phyloP scores from a whole-genome alignment of 768 basidiomycete species.

The Russula griseocarnosa region DNA sequence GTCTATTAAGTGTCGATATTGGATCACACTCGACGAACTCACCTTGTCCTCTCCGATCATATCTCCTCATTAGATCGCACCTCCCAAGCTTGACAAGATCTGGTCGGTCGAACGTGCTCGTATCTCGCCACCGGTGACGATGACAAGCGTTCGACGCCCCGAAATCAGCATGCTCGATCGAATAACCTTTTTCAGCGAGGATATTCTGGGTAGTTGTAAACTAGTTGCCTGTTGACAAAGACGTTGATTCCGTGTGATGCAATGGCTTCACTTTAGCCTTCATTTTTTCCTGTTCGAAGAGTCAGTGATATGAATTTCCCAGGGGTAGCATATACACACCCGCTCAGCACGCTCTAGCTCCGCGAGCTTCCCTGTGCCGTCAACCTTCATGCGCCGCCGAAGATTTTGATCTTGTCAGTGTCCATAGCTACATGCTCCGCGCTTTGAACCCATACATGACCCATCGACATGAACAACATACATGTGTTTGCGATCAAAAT shows the following conservation, averaged over 20 bases:
- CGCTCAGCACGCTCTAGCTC: slow-evolving; percentile 96
- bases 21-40: slow-evolving; percentile 27
- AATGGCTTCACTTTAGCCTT: slow-evolving; percentile 93
- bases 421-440: slow-evolving; percentile 77
- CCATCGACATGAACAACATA: slow-evolving; percentile 39
- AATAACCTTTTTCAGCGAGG: slow-evolving; percentile 92
- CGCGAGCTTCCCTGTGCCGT: slow-evolving; percentile 92
- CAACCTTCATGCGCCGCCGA: slow-evolving; percentile 93
- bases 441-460: slow-evolving; percentile 5
- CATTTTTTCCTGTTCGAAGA: slow-evolving; percentile 86
- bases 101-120: slow-evolving; percentile 89
- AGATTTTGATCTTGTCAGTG: slow-evolving; percentile 99
- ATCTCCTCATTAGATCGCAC: slow-evolving; percentile 98
- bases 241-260: slow-evolving; percentile 92
- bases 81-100: slow-evolving; percentile 88
- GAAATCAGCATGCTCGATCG: slow-evolving; percentile 98
- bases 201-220: slow-evolving; percentile 99
- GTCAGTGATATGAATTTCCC: slow-evolving; percentile 4
- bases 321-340: slow-evolving; percentile 39
- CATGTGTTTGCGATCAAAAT: slow-evolving; percentile 99
- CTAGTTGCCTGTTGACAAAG: slow-evolving; percentile 96
- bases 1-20: background rate
- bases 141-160: slow-evolving; percentile 93
- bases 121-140: slow-evolving; percentile 97
- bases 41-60: slow-evolving; percentile 99